Base-by-base conservation (phyloP, 2,329 filamentous ascomycete species). In the Eutypella sp. region DNA sequence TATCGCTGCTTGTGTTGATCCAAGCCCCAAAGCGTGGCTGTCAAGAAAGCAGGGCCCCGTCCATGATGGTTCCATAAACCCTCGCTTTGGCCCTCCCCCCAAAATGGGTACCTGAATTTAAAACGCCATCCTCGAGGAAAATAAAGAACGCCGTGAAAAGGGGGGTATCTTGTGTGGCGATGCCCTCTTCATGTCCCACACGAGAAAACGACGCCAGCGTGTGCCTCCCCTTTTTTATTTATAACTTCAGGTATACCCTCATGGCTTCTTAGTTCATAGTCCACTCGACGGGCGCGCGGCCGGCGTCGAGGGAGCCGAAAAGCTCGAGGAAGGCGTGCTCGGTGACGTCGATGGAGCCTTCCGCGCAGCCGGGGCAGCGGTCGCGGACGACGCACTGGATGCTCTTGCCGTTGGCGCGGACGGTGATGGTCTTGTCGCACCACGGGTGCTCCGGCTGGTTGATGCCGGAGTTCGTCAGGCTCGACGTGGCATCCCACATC, bases 291-390 rank as follows among this genome's bases (percentile, higher is more conserved):
- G 52, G 29, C 6, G 48, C 41, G 34, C 64, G 62, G 50, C 71
- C 70, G 8, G 63, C 53, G 39, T 54, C 66, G n/a, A 75, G 63
- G 22, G 65, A 59, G 45, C 67, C 72, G 41, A 69, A 75, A 44
- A 87, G 69, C 18, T 73, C 67, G n/a, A 57, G 52, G 66, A 82
- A 85, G 50, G 76, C 67, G 55, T 74, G 71, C 49, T 72, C 66
- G 53, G 76, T 79, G 54, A 85, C 72, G 58, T 89, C 85, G 41
- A 89, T 77, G 57, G 74, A 70, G 34, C 63, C 52, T 27, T 57
- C 43, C 41, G 42, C 58, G 65, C 88, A 93, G 56, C 84, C 83
- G 67, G 79, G 78, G 74, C 88, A 93, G 71, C 87, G 89, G 72
- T 93, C 88, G 43, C 76, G 76, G 50, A 91, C 79, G 3, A 57